These are phyloP conservation scores for Croton setiger DNA, from an alignment of 441 rosid species.

Conservation along the genomic window DNA sequence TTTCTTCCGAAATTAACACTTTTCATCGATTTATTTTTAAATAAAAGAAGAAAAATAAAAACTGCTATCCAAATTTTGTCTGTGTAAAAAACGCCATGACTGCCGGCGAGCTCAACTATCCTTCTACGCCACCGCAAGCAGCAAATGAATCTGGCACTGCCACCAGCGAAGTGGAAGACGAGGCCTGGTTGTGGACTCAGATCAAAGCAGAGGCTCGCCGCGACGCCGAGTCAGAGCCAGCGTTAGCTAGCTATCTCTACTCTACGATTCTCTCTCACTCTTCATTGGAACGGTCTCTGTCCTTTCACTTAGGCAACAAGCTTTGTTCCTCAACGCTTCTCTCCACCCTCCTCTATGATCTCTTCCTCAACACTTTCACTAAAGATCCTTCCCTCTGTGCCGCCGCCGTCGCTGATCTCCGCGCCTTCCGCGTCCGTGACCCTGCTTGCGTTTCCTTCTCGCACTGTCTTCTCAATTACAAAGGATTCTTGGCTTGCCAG, in stretches of 20 bases:
- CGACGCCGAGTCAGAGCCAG: conserved; percentile 93
- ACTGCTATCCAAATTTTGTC: no score
- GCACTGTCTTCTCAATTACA: conserved; percentile 94
- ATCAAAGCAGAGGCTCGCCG: conserved; percentile 89
- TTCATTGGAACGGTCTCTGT: conserved; percentile 73
- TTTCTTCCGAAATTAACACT: no score
- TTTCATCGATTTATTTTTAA: no score
- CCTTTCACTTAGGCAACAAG: conserved; percentile 91
- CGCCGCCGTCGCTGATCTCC: conserved; percentile 89
- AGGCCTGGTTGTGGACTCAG: conserved; percentile 67
- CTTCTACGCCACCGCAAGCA: conserved; percentile 23
- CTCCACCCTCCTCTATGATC: conserved; percentile 84
- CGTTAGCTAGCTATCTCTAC: conserved; percentile 85
- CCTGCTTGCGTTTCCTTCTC: conserved; percentile 95
- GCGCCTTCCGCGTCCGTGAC: conserved; percentile 77
- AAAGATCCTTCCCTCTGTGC: conserved; percentile 64
- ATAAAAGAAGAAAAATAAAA: no score
- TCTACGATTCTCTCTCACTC: conserved; percentile 90
- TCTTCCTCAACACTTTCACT: conserved; percentile 75
- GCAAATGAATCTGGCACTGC: conserved; percentile 1
- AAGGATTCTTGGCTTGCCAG: conserved; percentile 95
- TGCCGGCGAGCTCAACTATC: conserved; percentile 32
- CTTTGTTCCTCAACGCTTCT: conserved; percentile 93
- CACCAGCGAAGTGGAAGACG: conserved; percentile 34
- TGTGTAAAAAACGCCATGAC: conserved; percentile 29